Evolutionary conservation across 495 filamentous ascomycete species (phyloP), one percentile per base, ranked within the genome.

Genomic region (Aspergillus ellipticus): DNA sequence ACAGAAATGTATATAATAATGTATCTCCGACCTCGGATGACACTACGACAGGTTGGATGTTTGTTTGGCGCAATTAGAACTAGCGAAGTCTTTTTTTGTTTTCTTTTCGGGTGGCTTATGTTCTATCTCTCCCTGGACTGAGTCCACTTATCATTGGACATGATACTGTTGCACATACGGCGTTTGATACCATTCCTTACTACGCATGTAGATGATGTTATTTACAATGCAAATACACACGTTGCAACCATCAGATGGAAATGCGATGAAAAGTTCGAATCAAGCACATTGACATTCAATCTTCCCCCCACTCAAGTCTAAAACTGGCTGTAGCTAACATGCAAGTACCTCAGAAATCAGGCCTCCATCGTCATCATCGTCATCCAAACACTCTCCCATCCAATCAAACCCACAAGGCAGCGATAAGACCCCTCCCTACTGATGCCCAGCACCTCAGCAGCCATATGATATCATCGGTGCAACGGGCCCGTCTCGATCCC

Each of bases 1-100:
- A 28, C 13, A 9, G n/a, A 47, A 26, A 51, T 51, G 49, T 51
- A 51, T 51, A 39, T 39, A 51, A 31, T 51, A 22, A 3, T 22
- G 31, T 51, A 13, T 51, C n/a, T 29, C 42, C 16, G 42, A 24
- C 6, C 21, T 13, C 42, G 42, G 42, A 20, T 21, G n/a, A 20
- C 17, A 45, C 17, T 20, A 24, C 17, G 42, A 39, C 41, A 20
- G 41, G 20, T 19, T 45, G 42, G 42, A 45, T 45, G 17, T 2
- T 20, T 45, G 8, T 5, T 45, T 45, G 42, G 42, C 42, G 42
- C 21, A 9, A 45, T 21, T 45, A 45, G 42, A 45, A 45, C 21
- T 9, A 16, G 21, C 21, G 42, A 24, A 20, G 8, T 5, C 19
- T 16, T 13, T n/a, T 19, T 43, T 43, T n/a, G 4, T 41, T 13